Base-by-base conservation (phyloP, 805 yeast genomes). In the Pichia manshurica region DNA sequence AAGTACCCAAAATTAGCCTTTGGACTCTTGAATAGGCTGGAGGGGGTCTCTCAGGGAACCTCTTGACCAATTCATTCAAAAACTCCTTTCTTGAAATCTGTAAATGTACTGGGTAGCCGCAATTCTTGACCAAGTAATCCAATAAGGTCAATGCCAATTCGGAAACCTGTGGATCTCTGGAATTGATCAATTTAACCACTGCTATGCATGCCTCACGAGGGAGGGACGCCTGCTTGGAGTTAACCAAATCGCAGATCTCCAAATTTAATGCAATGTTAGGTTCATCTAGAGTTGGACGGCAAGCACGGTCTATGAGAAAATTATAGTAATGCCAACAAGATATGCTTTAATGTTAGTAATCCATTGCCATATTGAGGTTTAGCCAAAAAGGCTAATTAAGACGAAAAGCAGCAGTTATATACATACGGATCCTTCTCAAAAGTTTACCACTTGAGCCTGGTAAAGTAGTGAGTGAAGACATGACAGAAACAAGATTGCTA, bases 21-120 rank as follows among this genome's bases (percentile, higher is more conserved):
- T 93, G 98, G 22, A 87, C 82, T 53, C 89, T 76, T 17, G 91
- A 74, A 66, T 86, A 88, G 34, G 90, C 78, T 52, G 83, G 68
- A 3, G 97, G 96, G 1, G 99, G 98, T 60, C 87, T 79, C 62
- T 90, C 97, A 2, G 98, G 98, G 69, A 93, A 93, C 63, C 87
- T 71, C 59, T 87, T 85, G 21, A 93, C 99, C 60, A 93, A 75
- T 61, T 88, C 96, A 63, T 93, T 93, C 59, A 93, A 73, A 58
- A 93, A 93, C 64, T 91, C 98, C 66, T 93, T 90, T 51, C 98
- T 78, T 3, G 96, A 86, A 45, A 93, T 87, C 68, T 93, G 99
- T 42, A 93, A 73, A 56, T 93, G 99, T 68, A 93, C 80, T 7
- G 99, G 97, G 65, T 91, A 93, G 5, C 98, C 99, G 70, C 99